phyloP scores from a whole-genome alignment of 169 alveolate species.

The Plasmodium vivax region DNA sequence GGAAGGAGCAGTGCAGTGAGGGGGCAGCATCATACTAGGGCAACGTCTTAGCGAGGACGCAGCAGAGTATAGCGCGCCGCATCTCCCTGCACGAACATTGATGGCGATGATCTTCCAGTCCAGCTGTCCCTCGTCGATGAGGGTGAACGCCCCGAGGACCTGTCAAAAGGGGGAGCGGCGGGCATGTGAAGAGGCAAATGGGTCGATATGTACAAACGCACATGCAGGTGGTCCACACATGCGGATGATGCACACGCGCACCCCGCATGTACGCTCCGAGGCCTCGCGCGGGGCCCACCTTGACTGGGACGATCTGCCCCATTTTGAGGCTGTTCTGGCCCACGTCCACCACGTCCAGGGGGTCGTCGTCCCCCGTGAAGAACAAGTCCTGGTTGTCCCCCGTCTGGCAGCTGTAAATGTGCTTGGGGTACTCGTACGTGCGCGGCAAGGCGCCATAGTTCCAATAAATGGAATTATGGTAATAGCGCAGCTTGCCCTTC shows the following conservation, averaged over 20 bases:
- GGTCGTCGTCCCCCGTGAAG: slow-evolving; percentile 68
- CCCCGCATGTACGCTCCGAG: background rate
- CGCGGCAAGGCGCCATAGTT: slow-evolving; percentile 66
- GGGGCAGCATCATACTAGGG: background rate
- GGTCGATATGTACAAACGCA: background rate
- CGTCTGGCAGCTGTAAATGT: background rate
- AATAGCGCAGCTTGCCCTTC: slow-evolving; percentile 55
- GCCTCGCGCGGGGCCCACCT: slow-evolving; percentile 1
- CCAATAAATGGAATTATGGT: slow-evolving; percentile 67
- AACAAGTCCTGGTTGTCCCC: background rate
- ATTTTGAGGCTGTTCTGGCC: slow-evolving; percentile 22
- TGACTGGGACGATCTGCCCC: slow-evolving; percentile 60
- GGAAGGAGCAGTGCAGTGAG: background rate
- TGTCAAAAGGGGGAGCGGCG: background rate
- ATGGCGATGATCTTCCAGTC: slow-evolving; percentile 70
- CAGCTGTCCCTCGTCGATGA: slow-evolving; percentile 62
- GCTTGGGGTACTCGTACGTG: slow-evolving; percentile 64
- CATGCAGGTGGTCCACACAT: background rate
- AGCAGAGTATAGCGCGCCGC: background rate
- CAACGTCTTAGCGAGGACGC: background rate
- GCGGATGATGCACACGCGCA: too few relatives aligned
- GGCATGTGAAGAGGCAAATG: background rate
- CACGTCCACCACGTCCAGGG: slow-evolving; percentile 49
- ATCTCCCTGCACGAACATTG: slow-evolving; percentile 17
- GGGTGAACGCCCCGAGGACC: slow-evolving; percentile 54